Percentiles rank a stretch among this genome's conserved stretches.
Conservation (phyloP, 805 yeast genomes). For the Ogataea polymorpha region DNA sequence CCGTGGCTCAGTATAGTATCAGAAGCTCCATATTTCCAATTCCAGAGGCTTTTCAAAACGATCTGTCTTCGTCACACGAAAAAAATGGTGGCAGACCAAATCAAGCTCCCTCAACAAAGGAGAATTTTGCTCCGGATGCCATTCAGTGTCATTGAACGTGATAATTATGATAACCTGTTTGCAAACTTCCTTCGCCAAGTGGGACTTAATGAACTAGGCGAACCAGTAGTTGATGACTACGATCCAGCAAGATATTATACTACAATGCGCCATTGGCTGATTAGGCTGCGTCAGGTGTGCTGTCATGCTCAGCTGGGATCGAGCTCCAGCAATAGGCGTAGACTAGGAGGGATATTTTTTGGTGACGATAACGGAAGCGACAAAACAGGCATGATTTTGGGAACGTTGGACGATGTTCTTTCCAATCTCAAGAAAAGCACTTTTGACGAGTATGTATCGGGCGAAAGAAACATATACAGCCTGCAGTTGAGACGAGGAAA, state of each 20-base stretch:
- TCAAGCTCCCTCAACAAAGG: conserved; percentile 74
- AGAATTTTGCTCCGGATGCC: conserved; percentile 68
- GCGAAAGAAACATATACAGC: conserved; percentile 47
- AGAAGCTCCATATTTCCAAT: conserved; percentile 36
- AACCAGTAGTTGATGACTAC: conserved; percentile 48
- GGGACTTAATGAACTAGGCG: conserved; percentile 50
- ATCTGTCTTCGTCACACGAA: conserved; percentile 80
- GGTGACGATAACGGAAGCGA: conserved; percentile 10
- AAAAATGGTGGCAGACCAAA: conserved; percentile 73
- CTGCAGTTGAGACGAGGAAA: conserved; percentile 62
- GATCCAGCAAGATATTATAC: conserved; percentile 42
- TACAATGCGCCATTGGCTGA: conserved; percentile 67
- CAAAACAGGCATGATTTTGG: conserved; percentile 25
- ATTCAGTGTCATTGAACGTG: conserved; percentile 80
- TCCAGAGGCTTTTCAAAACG: conserved; percentile 48
- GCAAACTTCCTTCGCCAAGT: conserved; percentile 57
- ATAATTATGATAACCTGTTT: conserved; percentile 67
- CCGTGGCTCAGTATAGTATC: conserved; percentile 29
- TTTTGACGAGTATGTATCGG: conserved; percentile 41
- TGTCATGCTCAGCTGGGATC: conserved; percentile 62
- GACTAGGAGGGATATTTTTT: conserved; percentile 3
- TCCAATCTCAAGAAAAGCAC: conserved; percentile 60
- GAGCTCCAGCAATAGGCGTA: conserved; percentile 7
- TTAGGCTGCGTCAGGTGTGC: conserved; percentile 70
- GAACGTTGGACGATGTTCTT: conserved; percentile 67